phyloP scores from a whole-genome alignment of 345 rosid species.

The Hibiscus tridactylites region DNA sequence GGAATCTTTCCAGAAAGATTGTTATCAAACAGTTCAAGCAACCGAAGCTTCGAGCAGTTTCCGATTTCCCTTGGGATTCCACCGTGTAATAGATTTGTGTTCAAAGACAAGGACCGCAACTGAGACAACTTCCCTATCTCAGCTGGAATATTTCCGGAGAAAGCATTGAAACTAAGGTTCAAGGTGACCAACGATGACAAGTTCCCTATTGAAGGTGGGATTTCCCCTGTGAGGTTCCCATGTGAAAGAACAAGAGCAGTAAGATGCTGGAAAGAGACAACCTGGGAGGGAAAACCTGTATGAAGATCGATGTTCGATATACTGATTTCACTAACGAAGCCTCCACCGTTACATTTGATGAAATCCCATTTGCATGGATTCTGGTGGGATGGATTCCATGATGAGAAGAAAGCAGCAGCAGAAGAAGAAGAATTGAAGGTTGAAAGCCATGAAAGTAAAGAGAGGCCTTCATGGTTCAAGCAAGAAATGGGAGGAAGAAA shows the following conservation, averaged over 20 bases:
- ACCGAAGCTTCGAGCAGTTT: slow-evolving; percentile 39
- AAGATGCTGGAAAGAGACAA: slow-evolving; percentile 38
- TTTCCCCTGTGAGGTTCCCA: slow-evolving; percentile 46
- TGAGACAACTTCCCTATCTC: slow-evolving; percentile 37
- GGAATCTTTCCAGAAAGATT: slow-evolving; percentile 53
- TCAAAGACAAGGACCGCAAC: slow-evolving; percentile 33
- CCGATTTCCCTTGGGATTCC: slow-evolving; percentile 45
- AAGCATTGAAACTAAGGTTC: slow-evolving; percentile 56
- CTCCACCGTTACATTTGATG: slow-evolving; percentile 36
- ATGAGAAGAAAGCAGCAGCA: slow-evolving; percentile 47
- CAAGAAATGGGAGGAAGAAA: slow-evolving; percentile 37
- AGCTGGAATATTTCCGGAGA: slow-evolving; percentile 43
- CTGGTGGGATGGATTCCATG: slow-evolving; percentile 50
- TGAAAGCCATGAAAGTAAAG: slow-evolving; percentile 67
- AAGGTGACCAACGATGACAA: slow-evolving; percentile 37
- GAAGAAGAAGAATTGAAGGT: slow-evolving; percentile 44
- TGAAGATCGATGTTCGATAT: slow-evolving; percentile 37
- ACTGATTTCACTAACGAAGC: slow-evolving; percentile 35
- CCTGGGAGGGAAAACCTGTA: slow-evolving; percentile 39
- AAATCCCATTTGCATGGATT: slow-evolving; percentile 62
- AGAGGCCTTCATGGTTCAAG: slow-evolving; percentile 61
- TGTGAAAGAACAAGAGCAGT: slow-evolving; percentile 38
- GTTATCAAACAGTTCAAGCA: slow-evolving; percentile 55
- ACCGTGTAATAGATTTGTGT: slow-evolving; percentile 37
- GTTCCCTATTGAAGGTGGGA: slow-evolving; percentile 43